A percentile compares a stretch with the other conserved stretches of the same genome.
phyloP scores from a whole-genome alignment of 495 filamentous ascomycete genomes.

The Tuber brumale region DNA sequence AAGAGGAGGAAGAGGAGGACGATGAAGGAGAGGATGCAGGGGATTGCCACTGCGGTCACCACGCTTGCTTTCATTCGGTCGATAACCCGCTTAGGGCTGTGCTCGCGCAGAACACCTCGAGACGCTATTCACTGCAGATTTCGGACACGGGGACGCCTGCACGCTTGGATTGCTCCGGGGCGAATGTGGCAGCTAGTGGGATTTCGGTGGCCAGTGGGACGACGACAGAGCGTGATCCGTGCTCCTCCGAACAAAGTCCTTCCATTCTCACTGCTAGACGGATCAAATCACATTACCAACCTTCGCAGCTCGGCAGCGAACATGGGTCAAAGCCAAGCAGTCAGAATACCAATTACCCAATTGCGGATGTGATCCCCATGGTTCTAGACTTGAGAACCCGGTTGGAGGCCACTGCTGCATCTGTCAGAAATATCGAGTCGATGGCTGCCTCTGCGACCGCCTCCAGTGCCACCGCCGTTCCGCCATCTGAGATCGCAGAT shows the following conservation, averaged over 20 bases:
- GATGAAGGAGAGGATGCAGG: constrained; percentile 22
- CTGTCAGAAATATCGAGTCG: neutral
- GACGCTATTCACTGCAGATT: constrained; percentile 21
- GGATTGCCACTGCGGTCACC: constrained; percentile 32
- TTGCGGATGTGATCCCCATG: neutral
- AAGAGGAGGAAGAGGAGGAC: constrained; percentile 6
- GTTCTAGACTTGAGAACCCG: neutral
- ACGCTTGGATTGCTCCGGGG: constrained; percentile 21
- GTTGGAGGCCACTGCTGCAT: neutral
- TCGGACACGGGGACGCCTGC: constrained; percentile 16
- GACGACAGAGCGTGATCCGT: constrained; percentile 33
- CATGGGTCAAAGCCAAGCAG: constrained; percentile 13
- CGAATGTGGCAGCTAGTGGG: constrained; percentile 22
- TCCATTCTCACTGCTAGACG: constrained; percentile 11
- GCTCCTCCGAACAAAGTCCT: constrained; percentile 18
- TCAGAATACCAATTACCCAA: constrained; percentile 2
- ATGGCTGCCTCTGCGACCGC: neutral
- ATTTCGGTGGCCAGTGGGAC: constrained; percentile 33
- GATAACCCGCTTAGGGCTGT: constrained; percentile 5
- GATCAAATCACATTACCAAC: constrained; percentile 12
- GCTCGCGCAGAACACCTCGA: constrained; percentile 14
- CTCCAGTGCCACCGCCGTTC: neutral
- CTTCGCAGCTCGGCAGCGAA: constrained; percentile 17
- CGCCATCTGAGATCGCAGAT: neutral
- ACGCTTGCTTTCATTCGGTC: constrained; percentile 35